Conservation (phyloP, 2,329 filamentous ascomycete genomes). For the Trichoderma arundinaceum region DNA sequence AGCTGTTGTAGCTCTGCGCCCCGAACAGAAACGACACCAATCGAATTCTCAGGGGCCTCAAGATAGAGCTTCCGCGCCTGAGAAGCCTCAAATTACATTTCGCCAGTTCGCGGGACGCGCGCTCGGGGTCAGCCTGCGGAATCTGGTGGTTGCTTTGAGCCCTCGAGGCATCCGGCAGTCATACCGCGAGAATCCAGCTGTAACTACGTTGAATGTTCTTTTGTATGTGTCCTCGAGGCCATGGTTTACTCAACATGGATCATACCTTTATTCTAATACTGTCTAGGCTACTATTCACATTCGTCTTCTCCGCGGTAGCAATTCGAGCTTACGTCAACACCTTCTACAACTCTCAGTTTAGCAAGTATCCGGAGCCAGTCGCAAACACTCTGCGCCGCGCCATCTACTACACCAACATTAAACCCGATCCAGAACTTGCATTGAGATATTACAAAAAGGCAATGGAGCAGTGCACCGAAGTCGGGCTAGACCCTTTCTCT, state of each 20-base stretch:
- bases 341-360: constrained; percentile 62
- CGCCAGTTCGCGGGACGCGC: constrained; percentile 40
- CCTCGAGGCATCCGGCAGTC: constrained; percentile 45
- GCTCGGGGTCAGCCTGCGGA: constrained; percentile 45
- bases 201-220: constrained; percentile 41
- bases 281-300: constrained; percentile 41
- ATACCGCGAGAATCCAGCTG: constrained; percentile 43
- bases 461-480: constrained; percentile 71
- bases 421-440: constrained; percentile 75
- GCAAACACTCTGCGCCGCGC: constrained; percentile 81
- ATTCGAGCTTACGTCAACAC: constrained; percentile 57
- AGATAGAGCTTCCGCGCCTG: constrained; percentile 34
- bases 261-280: not conserved
- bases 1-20: constrained; percentile 41
- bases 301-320: constrained; percentile 42
- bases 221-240: constrained; percentile 38
- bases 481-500: constrained; percentile 84
- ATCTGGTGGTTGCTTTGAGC: constrained; percentile 44
- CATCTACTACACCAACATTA: constrained; percentile 82
- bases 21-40: constrained; percentile 40
- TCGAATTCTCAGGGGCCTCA: constrained; percentile 36
- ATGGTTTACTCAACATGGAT: no score
- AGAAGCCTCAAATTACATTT: constrained; percentile 43
- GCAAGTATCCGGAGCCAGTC: constrained; percentile 69
- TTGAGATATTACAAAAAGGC: constrained; percentile 84